These are phyloP conservation scores for Trichocladium antarcticum DNA, from an alignment of 495 filamentous ascomycete species.

Conservation along the genomic window DNA sequence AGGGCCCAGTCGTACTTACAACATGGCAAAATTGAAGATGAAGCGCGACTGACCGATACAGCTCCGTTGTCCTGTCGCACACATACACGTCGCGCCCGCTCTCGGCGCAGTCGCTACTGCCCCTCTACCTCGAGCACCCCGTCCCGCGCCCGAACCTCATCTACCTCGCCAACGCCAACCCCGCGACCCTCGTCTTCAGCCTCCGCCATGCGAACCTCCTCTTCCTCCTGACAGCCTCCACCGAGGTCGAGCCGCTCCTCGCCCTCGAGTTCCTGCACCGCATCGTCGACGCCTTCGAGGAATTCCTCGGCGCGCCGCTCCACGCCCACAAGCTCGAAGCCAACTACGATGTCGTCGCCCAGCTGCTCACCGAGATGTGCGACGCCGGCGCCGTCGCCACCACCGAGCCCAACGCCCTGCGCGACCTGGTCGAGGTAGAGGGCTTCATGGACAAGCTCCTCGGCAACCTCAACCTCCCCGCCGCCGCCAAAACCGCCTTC, in stretches of 20 bases:
- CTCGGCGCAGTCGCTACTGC: constrained; percentile 61
- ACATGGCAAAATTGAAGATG: neutral
- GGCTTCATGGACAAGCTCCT: constrained; percentile 82
- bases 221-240: constrained; percentile 70
- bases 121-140: constrained; percentile 78
- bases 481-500: constrained; percentile 9
- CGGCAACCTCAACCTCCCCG: constrained; percentile 71
- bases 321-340: constrained; percentile 73
- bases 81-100: constrained; percentile 61
- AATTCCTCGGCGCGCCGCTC: constrained; percentile 85
- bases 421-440: constrained; percentile 84
- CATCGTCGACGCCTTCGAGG: constrained; percentile 82
- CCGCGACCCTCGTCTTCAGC: constrained; percentile 84
- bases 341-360: constrained; percentile 89
- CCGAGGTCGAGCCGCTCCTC: constrained; percentile 87
- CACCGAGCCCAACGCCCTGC: constrained; percentile 85
- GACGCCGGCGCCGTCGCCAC: constrained; percentile 84
- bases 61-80: constrained; percentile 43
- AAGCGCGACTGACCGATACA: constrained; percentile 3
- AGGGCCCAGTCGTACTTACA: constrained; percentile 12
- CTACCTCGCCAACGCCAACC: constrained; percentile 67
- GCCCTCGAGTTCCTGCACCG: constrained; percentile 92
- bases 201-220: constrained; percentile 76
- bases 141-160: constrained; percentile 74
- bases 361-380: constrained; percentile 90